Conservation (phyloP, 495 filamentous ascomycete genomes). For the Saxophila tyrrhenica region DNA sequence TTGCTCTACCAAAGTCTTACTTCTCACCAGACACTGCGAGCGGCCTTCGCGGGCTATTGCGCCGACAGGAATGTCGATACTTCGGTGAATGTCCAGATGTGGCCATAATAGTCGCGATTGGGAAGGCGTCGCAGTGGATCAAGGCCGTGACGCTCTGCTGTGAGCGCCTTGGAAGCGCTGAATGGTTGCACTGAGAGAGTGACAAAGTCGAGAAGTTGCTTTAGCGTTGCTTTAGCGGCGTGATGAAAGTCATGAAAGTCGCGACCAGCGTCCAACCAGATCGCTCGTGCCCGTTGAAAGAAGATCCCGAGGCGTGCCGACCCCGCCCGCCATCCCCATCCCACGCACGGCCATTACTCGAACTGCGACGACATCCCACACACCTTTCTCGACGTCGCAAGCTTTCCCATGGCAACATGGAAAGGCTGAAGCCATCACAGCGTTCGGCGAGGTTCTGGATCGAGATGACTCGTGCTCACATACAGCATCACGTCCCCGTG, state of each 20-base stretch:
- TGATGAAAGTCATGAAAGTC: no score
- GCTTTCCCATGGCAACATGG: no score
- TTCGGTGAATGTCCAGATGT: neutral
- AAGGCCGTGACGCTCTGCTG: neutral
- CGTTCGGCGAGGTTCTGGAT: neutral
- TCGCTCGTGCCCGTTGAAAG: no score
- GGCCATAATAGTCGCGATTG: neutral
- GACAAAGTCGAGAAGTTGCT: neutral
- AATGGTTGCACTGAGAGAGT: neutral
- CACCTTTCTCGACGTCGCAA: neutral
- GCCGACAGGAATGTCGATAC: neutral
- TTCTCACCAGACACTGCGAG: no score
- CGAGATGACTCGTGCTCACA: neutral
- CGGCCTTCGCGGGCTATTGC: no score
- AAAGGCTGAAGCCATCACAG: neutral
- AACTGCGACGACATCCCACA: neutral
- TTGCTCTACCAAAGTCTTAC: no score
- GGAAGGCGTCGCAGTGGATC: neutral
- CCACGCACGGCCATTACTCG: no score
- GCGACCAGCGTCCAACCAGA: no score
- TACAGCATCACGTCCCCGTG: neutral
- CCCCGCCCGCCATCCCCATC: no score
- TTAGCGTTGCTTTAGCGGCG: no score
- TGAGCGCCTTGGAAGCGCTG: neutral
- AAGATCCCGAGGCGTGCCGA: no score